phyloP scores from a whole-genome alignment of 1,284 basidiomycete genomes.

The Trametes sp. region DNA sequence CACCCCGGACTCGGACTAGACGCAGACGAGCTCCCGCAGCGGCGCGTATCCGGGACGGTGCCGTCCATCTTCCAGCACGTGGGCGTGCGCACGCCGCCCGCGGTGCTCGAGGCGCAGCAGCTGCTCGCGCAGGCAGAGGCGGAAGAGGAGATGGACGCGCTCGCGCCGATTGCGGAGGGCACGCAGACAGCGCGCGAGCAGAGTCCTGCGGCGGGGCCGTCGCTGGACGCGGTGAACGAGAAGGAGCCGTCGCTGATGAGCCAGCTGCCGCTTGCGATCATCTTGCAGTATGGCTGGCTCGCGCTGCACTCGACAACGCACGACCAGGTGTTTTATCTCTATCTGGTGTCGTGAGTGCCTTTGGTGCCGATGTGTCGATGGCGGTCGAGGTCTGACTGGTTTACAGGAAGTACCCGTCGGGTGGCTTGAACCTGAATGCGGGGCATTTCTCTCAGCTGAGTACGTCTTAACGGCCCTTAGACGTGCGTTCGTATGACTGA shows the following conservation, averaged over 20 bases:
- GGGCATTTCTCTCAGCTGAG: conserved; percentile 86
- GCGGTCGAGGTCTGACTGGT: conserved; percentile 14
- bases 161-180: conserved; percentile 63
- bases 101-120: conserved; percentile 73
- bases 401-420: conserved; percentile 69
- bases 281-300: conserved; percentile 81
- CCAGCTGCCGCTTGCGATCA: conserved; percentile 74
- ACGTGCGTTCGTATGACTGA: background rate
- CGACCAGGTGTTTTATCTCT: conserved; percentile 85
- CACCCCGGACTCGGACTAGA: conserved; percentile 22
- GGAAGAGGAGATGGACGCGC: conserved; percentile 47
- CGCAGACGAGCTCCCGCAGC: conserved; percentile 45
- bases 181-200: conserved; percentile 38
- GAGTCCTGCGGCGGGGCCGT: conserved; percentile 20
- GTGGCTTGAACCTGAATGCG: conserved; percentile 79
- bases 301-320: conserved; percentile 86
- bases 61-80: conserved; percentile 84
- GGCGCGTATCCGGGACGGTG: conserved; percentile 61
- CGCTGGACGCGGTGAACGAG: conserved; percentile 36
- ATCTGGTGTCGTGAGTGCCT: conserved; percentile 78
- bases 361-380: background rate
- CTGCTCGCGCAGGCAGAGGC: conserved; percentile 53
- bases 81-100: conserved; percentile 76
- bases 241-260: conserved; percentile 67
- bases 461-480: no score